Conservation (phyloP, 2,329 filamentous ascomycete species). For the Fusarium lateritium region DNA sequence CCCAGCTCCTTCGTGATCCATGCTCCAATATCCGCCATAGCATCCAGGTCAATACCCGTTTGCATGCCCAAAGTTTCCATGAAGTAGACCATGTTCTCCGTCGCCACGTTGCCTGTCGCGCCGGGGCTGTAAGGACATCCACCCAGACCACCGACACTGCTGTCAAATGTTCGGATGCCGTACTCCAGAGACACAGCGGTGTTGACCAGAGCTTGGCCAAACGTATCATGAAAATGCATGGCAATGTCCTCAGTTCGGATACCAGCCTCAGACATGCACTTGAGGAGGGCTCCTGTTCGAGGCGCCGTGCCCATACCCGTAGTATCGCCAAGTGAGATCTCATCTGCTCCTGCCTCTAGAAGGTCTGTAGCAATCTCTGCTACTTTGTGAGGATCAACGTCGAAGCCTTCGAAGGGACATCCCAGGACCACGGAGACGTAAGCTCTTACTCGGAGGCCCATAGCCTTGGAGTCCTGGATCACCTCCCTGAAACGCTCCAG, state of each 20-base stretch:
- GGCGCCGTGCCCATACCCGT: conserved; percentile 91
- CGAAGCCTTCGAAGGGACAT: conserved; percentile 81
- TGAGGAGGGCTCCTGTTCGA: conserved; percentile 74
- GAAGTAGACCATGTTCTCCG: conserved; percentile 87
- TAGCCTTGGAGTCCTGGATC: conserved; percentile 75
- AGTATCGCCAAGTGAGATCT: conserved; percentile 91
- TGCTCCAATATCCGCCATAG: conserved; percentile 76
- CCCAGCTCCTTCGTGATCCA: conserved; percentile 79
- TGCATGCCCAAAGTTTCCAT: conserved; percentile 80
- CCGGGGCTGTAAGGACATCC: conserved; percentile 90
- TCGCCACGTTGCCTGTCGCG: conserved; percentile 88
- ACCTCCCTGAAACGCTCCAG: conserved; percentile 79
- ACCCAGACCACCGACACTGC: conserved; percentile 83
- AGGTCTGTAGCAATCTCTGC: conserved; percentile 78
- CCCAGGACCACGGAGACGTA: conserved; percentile 87
- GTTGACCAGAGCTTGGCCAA: conserved; percentile 88
- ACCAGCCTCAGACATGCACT: conserved; percentile 75
- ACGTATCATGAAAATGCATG: conserved; percentile 92
- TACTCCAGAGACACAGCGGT: conserved; percentile 82
- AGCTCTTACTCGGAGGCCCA: conserved; percentile 78
- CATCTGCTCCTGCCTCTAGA: conserved; percentile 89
- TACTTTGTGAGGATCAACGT: conserved; percentile 74
- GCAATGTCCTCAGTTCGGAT: conserved; percentile 80
- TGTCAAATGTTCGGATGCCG: conserved; percentile 84
- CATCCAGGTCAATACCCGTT: conserved; percentile 80